Base-by-base conservation (phyloP, 73 alveolate genomes). In the Blepharisma stoltei region DNA sequence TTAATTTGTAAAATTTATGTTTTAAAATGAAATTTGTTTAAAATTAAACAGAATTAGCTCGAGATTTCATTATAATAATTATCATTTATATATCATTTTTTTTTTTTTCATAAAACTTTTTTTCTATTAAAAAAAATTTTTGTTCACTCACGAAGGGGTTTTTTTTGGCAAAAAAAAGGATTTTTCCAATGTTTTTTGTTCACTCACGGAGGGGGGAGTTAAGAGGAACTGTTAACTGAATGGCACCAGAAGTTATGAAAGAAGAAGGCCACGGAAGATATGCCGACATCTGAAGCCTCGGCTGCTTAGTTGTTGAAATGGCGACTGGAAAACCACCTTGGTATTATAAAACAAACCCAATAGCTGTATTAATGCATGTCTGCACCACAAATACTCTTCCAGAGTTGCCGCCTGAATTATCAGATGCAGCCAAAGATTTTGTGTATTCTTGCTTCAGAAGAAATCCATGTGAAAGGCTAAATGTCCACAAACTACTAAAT, bases 231-330 rank as follows among this genome's bases (percentile, higher is more conserved):
- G 80, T 92, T 32, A 94, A 97, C 54, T 96, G 98, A 98, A 90
- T 93, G 95, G 99, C 99, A 49, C 99, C 99, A 32, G 99, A 96
- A 83, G 98, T 92, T 14, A 83, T 93, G 32, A 83, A 85, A 45
- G 81, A 88, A 67, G 82, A 84, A 83, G 94, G 93, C 37, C 80
- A 84, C 82, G 89, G 96, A 44, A 23, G 96, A 76, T 83, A 54
- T 78, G 91, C 92, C 21, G 99, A 95, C 93, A 95, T 95, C 14
- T 95, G 99, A 97, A 86, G 97, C 65, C 46, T 95, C 53, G 99
- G 99, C 0, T 95, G 99, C 81, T 85, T 96, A 41, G 83, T 95
- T 7, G 78, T 95, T 25, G 99, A 95, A 89, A 93, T 95, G 98
- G 91, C 92, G 11, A 71, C 90, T 14, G 99, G 97, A 0, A 68